A percentile compares a stretch with the other conserved stretches of the same genome.
Evolutionary conservation across 2,329 filamentous ascomycete genomes (phyloP).

Genomic region (Didymella lethalis): DNA sequence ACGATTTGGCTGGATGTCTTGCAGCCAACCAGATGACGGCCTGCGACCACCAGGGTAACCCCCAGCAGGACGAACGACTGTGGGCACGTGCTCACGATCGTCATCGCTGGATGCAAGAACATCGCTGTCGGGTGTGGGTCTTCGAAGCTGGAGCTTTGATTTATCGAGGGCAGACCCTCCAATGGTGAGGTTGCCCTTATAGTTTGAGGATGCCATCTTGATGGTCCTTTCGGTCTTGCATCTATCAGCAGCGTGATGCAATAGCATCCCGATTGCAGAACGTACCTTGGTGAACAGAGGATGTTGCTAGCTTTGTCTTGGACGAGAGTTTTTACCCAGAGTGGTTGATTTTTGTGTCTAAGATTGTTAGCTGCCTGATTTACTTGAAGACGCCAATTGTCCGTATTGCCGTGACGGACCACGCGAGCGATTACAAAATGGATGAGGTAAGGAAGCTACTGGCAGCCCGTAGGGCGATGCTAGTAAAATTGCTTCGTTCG

Average conservation of each 20-base stretch:
- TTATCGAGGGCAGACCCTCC: slow-evolving; percentile 64
- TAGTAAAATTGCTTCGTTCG: not conserved
- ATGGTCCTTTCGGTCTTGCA: not conserved
- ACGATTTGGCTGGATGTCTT: slow-evolving; percentile 74
- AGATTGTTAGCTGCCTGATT: not conserved
- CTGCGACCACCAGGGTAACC: slow-evolving; percentile 39
- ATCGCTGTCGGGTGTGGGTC: slow-evolving; percentile 92
- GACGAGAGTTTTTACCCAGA: not conserved
- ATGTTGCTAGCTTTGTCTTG: not conserved
- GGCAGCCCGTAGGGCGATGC: not conserved
- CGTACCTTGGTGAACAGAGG: slow-evolving; percentile 4
- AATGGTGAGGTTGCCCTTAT: slow-evolving; percentile 42
- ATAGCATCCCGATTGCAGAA: not conserved
- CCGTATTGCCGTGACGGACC: not conserved
- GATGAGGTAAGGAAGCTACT: not conserved
- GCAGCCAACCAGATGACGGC: slow-evolving; percentile 70
- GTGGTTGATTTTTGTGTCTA: not conserved
- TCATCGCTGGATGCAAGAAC: slow-evolving; percentile 94
- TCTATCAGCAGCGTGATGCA: not conserved
- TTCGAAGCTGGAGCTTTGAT: slow-evolving; percentile 71
- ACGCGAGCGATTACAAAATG: not conserved
- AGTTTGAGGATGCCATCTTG: slow-evolving; percentile 40
- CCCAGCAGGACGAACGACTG: slow-evolving; percentile 32
- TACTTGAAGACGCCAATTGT: not conserved
- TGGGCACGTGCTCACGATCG: slow-evolving; percentile 69